These are phyloP conservation scores for Ehretia macrophylla DNA, from an alignment of 257 asterid species.

Conservation along the genomic window DNA sequence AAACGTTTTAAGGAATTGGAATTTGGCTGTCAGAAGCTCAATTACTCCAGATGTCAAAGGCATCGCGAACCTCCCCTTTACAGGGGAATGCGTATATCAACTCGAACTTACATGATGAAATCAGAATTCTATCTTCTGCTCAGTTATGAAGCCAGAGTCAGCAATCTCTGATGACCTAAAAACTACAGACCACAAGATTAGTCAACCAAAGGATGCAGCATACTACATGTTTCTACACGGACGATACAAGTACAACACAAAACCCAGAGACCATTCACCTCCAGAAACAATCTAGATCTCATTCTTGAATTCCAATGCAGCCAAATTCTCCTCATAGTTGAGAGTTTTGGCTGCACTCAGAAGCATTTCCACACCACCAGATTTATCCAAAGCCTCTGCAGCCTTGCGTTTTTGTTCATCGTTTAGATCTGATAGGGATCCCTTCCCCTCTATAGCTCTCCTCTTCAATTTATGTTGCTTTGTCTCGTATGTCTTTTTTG, in stretches of 20 bases:
- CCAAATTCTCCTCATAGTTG: constrained; percentile 54
- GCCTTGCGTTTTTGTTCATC: constrained; percentile 12
- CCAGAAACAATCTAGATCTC: background rate
- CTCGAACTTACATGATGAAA: too few relatives aligned
- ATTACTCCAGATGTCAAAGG: background rate
- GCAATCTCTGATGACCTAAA: too few relatives aligned
- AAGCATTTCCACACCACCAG: constrained; percentile 91
- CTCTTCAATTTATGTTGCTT: constrained; percentile 26
- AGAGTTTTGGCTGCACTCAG: constrained; percentile 72
- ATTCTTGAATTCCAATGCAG: constrained; percentile 27
- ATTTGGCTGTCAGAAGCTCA: background rate
- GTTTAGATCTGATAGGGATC: background rate
- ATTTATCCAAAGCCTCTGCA: constrained; percentile 33
- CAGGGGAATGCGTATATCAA: background rate
- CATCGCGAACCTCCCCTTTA: background rate
- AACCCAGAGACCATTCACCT: background rate
- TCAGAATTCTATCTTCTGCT: background rate
- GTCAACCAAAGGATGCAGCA: too few relatives aligned
- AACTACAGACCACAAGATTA: too few relatives aligned
- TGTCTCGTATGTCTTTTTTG: constrained; percentile 39
- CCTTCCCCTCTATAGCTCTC: constrained; percentile 32
- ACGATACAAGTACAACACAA: background rate
- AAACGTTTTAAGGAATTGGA: too few relatives aligned
- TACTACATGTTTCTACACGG: background rate
- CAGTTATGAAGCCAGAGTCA: background rate